phyloP scores from a whole-genome alignment of 306 rosid genomes.

The Mimosa pudica region DNA sequence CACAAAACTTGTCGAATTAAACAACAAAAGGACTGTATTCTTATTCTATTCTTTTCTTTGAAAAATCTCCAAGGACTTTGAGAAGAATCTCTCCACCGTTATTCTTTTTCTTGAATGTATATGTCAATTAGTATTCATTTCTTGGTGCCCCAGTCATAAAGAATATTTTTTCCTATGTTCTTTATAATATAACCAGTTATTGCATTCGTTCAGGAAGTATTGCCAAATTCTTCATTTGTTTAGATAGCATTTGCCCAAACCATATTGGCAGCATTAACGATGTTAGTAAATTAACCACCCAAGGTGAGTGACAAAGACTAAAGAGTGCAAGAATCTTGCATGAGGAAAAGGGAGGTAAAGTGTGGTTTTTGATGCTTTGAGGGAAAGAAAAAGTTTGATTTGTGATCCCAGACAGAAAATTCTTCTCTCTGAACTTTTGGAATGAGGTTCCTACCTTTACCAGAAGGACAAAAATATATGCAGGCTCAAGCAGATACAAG shows the following conservation, averaged over 20 bases:
- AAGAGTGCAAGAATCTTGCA: slow-evolving; percentile 39
- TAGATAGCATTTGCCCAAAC: background rate
- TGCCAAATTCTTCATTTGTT: background rate
- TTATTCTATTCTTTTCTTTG: slow-evolving; percentile 37
- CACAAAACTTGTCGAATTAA: slow-evolving; percentile 39
- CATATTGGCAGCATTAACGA: slow-evolving; percentile 24
- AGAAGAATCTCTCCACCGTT: slow-evolving; percentile 29
- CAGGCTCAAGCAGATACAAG: slow-evolving; percentile 29
- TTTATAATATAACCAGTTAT: slow-evolving; percentile 13
- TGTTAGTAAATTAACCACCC: slow-evolving; percentile 5
- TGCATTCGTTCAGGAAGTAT: background rate
- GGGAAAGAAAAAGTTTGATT: slow-evolving; percentile 38
- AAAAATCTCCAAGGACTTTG: slow-evolving; percentile 36
- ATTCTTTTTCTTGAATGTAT: slow-evolving; percentile 30
- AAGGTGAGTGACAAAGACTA: slow-evolving; percentile 41
- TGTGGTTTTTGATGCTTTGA: slow-evolving; percentile 44
- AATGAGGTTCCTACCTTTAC: slow-evolving; percentile 48
- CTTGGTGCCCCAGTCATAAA: slow-evolving; percentile 4
- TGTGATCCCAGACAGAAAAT: slow-evolving; percentile 36
- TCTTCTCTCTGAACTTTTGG: slow-evolving; percentile 41
- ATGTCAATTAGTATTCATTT: slow-evolving; percentile 20
- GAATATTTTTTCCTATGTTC: slow-evolving; percentile 1
- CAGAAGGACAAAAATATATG: slow-evolving; percentile 38
- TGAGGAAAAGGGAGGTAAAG: slow-evolving; percentile 37
- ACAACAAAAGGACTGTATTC: slow-evolving; percentile 43